phyloP scores from a whole-genome alignment of 805 yeast species.

The Spathaspora sp. region DNA sequence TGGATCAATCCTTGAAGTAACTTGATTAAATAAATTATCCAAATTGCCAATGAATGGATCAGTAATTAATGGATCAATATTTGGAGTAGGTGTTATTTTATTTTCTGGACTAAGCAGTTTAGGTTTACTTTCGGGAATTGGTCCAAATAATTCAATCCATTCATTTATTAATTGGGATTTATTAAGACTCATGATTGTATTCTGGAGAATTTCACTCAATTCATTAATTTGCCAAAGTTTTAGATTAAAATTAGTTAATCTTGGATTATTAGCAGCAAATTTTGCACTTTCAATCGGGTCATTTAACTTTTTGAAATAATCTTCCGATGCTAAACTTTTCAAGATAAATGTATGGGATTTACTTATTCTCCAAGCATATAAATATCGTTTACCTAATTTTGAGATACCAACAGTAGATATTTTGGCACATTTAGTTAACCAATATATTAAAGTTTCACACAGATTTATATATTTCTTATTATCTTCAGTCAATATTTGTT shows the following conservation, averaged over 20 bases:
- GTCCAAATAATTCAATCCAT: slow-evolving; percentile 2
- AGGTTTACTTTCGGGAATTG: neutral
- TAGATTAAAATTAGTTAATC: neutral
- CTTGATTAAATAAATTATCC: slow-evolving; percentile 3
- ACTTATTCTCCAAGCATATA: slow-evolving; percentile 38
- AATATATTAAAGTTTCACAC: slow-evolving; percentile 15
- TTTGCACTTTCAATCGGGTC: neutral
- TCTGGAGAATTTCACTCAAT: neutral
- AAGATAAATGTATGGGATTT: slow-evolving; percentile 29
- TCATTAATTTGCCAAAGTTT: neutral
- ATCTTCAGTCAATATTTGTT: slow-evolving; percentile 8
- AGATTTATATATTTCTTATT: slow-evolving; percentile 12
- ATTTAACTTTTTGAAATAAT: slow-evolving; percentile 20
- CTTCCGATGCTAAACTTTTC: slow-evolving; percentile 21
- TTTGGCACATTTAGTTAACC: slow-evolving; percentile 20
- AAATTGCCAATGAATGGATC: neutral
- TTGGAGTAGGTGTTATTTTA: neutral
- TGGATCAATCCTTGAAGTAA: slow-evolving; percentile 2
- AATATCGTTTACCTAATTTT: slow-evolving; percentile 31
- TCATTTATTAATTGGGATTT: slow-evolving; percentile 1
- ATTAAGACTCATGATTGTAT: neutral
- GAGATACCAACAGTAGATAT: slow-evolving; percentile 28
- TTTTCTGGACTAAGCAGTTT: neutral
- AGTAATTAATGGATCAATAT: neutral
- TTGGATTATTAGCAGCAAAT: neutral